Evolutionary conservation across 345 rosid genomes (phyloP).

Genomic region (Eucalyptus tenuipes): DNA sequence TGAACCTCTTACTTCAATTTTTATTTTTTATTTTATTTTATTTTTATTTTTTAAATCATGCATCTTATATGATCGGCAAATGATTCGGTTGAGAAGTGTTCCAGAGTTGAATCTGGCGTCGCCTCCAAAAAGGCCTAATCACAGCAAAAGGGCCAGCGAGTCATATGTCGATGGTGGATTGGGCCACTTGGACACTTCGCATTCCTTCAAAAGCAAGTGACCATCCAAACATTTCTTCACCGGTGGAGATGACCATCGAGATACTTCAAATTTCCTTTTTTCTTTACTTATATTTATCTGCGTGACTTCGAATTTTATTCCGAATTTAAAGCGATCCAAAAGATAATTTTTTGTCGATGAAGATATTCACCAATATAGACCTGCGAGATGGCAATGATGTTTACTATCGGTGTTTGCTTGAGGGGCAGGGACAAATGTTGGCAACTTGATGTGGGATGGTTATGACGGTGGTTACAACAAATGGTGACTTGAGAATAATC

Average conservation of each 20-base stretch:
- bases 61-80: background rate
- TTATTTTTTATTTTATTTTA: too few species aligned
- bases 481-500: background rate
- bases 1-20: background rate
- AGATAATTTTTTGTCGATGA: background rate
- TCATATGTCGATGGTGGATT: background rate
- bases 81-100: background rate
- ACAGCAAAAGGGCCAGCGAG: background rate
- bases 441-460: rapidly evolving
- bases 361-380: background rate
- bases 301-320: background rate
- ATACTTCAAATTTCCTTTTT: background rate
- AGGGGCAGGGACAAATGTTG: background rate
- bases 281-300: background rate
- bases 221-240: background rate
- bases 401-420: background rate
- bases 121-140: background rate
- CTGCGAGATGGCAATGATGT: background rate
- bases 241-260: background rate
- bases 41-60: background rate
- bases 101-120: background rate
- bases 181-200: background rate
- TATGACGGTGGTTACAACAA: background rate
- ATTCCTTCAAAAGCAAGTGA: background rate
- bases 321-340: background rate